Evolutionary conservation across 2,329 filamentous ascomycete genomes (phyloP).

Genomic region (Paecilomyces fulvus): DNA sequence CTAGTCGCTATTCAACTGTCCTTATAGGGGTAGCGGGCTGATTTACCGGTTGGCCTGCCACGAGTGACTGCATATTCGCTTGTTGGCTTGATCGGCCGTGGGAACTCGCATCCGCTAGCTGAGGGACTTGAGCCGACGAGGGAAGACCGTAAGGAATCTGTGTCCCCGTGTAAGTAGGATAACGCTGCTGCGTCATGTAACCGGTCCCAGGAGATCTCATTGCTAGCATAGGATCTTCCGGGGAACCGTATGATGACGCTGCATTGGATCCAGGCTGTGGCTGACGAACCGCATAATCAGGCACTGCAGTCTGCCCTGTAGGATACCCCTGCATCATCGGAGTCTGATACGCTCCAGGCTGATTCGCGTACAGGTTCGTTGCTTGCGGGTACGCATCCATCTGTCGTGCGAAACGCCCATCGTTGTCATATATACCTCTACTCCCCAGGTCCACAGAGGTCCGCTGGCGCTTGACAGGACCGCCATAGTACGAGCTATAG

Average conservation of each 20-base stretch:
- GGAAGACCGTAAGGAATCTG: slow-evolving; percentile 29
- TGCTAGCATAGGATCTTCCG: slow-evolving; percentile 11
- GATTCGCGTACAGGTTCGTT: slow-evolving; percentile 22
- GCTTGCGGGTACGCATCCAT: slow-evolving; percentile 30
- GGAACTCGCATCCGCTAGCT: slow-evolving; percentile 26
- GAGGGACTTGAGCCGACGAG: slow-evolving; percentile 23
- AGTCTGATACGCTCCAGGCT: slow-evolving; percentile 24
- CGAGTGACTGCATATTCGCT: slow-evolving; percentile 28
- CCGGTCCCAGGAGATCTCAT: slow-evolving; percentile 12
- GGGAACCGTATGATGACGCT: slow-evolving; percentile 10
- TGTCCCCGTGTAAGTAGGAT: slow-evolving; percentile 13
- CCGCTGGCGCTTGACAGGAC: slow-evolving; percentile 30
- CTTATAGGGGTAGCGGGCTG: slow-evolving; percentile 31
- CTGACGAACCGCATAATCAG: slow-evolving; percentile 29
- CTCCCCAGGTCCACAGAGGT: slow-evolving; percentile 31
- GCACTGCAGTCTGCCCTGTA: slow-evolving; percentile 24
- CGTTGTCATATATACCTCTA: slow-evolving; percentile 27
- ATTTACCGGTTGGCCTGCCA: slow-evolving; percentile 21
- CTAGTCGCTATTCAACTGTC: slow-evolving; percentile 16
- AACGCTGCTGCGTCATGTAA: slow-evolving; percentile 10
- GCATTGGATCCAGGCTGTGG: slow-evolving; percentile 8
- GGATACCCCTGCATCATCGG: slow-evolving; percentile 27
- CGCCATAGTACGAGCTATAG: slow-evolving; percentile 24
- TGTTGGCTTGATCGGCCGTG: slow-evolving; percentile 26
- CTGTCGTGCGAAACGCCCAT: slow-evolving; percentile 27